Percentiles rank a stretch among this genome's conserved stretches.
phyloP scores from a whole-genome alignment of 106 monocot genomes.

The Allium sativum region DNA sequence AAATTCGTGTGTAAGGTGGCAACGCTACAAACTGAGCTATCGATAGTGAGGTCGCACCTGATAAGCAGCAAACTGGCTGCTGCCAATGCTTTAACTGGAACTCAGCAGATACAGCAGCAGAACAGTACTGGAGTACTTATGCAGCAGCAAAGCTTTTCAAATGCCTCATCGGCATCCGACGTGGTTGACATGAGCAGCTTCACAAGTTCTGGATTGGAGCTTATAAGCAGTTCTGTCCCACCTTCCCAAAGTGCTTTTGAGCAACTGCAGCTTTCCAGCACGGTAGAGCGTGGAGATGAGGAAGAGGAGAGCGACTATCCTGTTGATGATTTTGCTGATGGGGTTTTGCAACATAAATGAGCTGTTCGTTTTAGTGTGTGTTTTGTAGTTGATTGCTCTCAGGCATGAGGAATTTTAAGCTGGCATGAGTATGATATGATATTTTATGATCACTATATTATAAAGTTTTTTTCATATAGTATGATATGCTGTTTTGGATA shows the following conservation, averaged over 20 bases:
- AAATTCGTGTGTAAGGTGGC: constrained; percentile 33
- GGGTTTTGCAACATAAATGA: background rate
- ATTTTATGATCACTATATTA: too few relatives aligned
- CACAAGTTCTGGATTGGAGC: constrained; percentile 14
- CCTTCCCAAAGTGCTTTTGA: constrained; percentile 3
- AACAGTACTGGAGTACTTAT: background rate
- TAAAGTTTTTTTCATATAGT: too few relatives aligned
- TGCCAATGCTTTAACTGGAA: constrained; percentile 10
- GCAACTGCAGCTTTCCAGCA: constrained; percentile 9
- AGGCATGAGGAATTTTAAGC: too few relatives aligned
- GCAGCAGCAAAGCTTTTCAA: constrained; percentile 27
- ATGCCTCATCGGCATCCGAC: constrained; percentile 25
- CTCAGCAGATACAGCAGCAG: constrained; percentile 10
- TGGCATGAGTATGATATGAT: too few relatives aligned
- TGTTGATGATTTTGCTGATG: constrained; percentile 5
- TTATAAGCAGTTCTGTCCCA: constrained; percentile 7
- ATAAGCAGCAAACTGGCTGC: constrained; percentile 39
- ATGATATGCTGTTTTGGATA: too few relatives aligned
- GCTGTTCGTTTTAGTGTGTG: too few relatives aligned
- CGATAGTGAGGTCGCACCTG: constrained; percentile 44
- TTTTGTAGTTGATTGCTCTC: too few relatives aligned
- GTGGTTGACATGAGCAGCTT: constrained; percentile 9
- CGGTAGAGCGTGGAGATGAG: constrained; percentile 1
- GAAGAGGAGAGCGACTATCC: constrained; percentile 19
- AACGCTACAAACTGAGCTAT: constrained; percentile 59